Evolutionary conservation across 2,329 filamentous ascomycete genomes (phyloP).

Genomic region (Ophiostoma quercus): DNA sequence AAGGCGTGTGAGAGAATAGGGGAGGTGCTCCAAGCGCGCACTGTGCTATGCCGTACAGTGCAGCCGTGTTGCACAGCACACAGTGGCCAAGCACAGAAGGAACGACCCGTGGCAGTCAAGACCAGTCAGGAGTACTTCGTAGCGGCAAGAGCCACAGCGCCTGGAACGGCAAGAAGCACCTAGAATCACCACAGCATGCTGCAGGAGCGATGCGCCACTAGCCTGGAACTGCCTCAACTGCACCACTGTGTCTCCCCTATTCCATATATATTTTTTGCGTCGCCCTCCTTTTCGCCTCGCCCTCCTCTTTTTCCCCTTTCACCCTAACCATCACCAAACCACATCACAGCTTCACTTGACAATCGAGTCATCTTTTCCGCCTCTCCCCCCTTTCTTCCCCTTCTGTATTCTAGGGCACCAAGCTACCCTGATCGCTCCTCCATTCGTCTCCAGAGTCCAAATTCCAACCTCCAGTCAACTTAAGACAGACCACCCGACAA

Average conservation of each 20-base stretch:
- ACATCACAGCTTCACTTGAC: constrained; percentile 35
- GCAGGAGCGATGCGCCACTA: constrained; percentile 29
- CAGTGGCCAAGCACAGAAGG: constrained; percentile 15
- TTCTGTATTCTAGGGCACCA: constrained; percentile 69
- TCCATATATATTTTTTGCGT: constrained; percentile 36
- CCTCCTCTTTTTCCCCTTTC: constrained; percentile 32
- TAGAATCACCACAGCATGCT: constrained; percentile 6
- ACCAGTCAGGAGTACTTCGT: no score
- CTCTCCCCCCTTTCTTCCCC: constrained; percentile 28
- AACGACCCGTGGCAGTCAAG: constrained; percentile 11
- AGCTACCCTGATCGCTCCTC: constrained; percentile 71
- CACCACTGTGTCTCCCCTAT: constrained; percentile 22
- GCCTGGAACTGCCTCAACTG: constrained; percentile 7
- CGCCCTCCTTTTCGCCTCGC: constrained; percentile 30
- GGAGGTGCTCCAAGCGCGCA: constrained; percentile 10
- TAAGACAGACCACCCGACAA: constrained; percentile 31
- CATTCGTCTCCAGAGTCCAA: constrained; percentile 71
- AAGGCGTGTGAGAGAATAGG: not conserved
- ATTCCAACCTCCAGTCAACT: constrained; percentile 30
- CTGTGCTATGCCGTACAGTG: not conserved
- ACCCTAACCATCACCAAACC: constrained; percentile 35
- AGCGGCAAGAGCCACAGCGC: constrained; percentile 9
- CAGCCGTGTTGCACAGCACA: not conserved
- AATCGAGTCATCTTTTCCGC: constrained; percentile 22
- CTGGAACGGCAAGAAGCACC: constrained; percentile 5